These are phyloP conservation scores for Yarrowia deformans DNA, from an alignment of 805 yeast genomes.

Conservation along the genomic window DNA sequence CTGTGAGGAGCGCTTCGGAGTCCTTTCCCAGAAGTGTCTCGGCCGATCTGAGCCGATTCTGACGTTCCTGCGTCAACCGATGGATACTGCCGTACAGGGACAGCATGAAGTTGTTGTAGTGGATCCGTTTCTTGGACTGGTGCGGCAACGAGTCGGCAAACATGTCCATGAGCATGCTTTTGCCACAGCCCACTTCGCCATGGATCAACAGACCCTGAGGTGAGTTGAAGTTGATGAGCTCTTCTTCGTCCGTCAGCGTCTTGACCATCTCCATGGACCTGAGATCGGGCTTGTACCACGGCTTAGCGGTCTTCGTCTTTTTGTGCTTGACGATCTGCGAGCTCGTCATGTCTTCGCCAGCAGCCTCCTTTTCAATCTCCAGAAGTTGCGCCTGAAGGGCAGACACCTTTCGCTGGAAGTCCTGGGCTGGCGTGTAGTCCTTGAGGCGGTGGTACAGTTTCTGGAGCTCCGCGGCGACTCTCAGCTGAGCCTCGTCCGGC, in stretches of 20 bases:
- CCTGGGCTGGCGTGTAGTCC: conserved; percentile 65
- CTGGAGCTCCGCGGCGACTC: conserved; percentile 69
- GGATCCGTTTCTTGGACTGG: conserved; percentile 70
- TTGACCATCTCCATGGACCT: conserved; percentile 54
- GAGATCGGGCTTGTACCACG: conserved; percentile 43
- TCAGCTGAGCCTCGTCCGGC: conserved; percentile 65
- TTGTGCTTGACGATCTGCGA: background rate
- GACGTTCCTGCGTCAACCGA: conserved; percentile 57
- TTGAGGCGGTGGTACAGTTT: conserved; percentile 63
- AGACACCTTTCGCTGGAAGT: conserved; percentile 56
- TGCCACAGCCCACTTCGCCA: conserved; percentile 66
- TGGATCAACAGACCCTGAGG: conserved; percentile 71
- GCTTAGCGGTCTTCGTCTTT: conserved; percentile 6
- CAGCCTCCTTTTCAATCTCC: conserved; percentile 43
- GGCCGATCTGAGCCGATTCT: conserved; percentile 49
- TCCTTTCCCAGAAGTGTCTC: conserved; percentile 42
- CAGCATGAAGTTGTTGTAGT: conserved; percentile 71
- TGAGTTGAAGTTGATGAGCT: conserved; percentile 58
- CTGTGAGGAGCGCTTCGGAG: conserved; percentile 55
- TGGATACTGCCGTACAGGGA: conserved; percentile 73
- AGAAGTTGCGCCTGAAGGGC: conserved; percentile 50
- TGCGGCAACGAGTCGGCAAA: conserved; percentile 72
- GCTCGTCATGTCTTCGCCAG: conserved; percentile 33
- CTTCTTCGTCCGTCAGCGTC: conserved; percentile 67
- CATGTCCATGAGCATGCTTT: conserved; percentile 74